Percentiles rank a stretch among this genome's conserved stretches.
Conservation (phyloP, 176 grass and related monocot genomes). For the Miscanthus lutarioriparius region DNA sequence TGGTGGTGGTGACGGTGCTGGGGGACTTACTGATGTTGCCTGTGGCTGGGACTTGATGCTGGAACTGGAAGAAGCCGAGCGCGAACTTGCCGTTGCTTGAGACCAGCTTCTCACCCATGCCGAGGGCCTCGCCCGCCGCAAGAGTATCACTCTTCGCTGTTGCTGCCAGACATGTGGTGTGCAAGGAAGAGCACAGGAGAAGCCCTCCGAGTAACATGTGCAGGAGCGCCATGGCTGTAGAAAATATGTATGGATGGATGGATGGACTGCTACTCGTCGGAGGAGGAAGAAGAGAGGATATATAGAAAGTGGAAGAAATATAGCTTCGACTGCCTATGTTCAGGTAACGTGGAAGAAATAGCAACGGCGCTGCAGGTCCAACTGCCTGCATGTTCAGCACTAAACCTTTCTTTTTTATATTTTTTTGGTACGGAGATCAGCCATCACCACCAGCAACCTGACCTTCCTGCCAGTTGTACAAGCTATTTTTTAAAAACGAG, state of each 20-base stretch:
- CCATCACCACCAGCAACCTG: background rate
- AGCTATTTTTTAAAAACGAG: too few relatives aligned
- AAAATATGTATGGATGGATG: background rate
- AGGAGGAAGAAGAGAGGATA: background rate
- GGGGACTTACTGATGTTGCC: background rate
- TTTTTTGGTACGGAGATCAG: background rate
- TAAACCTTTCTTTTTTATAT: background rate
- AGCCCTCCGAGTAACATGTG: background rate
- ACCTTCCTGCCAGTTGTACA: background rate
- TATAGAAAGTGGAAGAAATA: background rate
- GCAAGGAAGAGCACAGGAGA: background rate
- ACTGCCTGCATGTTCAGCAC: background rate
- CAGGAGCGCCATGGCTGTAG: background rate
- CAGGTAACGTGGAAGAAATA: background rate
- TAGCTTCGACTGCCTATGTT: background rate
- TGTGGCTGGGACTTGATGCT: background rate
- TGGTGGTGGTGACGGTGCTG: background rate
- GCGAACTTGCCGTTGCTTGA: constrained; percentile 40
- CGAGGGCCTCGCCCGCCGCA: background rate
- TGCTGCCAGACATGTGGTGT: background rate
- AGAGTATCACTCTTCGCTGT: background rate
- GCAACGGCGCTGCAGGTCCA: background rate
- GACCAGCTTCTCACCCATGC: background rate
- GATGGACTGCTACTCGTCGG: background rate
- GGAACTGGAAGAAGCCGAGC: constrained; percentile 51